Base-by-base conservation (phyloP, 2,329 filamentous ascomycete genomes). In the Trichoderma arundinaceum region DNA sequence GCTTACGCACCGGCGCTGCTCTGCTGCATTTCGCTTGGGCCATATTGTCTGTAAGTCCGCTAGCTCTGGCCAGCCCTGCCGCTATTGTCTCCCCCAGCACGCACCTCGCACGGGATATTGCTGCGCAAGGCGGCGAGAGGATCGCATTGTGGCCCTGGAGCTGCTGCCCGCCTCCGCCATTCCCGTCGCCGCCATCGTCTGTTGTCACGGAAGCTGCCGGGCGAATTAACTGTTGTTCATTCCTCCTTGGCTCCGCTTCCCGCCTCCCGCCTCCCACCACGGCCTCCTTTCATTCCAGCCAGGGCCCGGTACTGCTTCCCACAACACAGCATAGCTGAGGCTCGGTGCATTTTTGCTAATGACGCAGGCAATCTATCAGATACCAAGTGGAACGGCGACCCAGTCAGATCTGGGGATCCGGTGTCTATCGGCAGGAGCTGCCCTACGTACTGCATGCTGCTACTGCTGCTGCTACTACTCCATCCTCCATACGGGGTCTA, bases 251-350 rank as follows among this genome's bases (percentile, higher is more conserved):
- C 69, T 64, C 66, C 44, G 41, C 54, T 60, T 67, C 53, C 51
- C 64, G 41, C 59, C 67, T 67, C 53, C 51, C 64, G 41, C 59
- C 67, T 62, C 65, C 44, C 35, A 41, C 54, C 41, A 61, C 64
- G 48, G 53, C 66, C 64, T 65, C 51, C 65, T 64, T 67, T 60
- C 71, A 72, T 72, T 72, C 70, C 70, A 72, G 64, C 66, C 69
- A 63, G 68, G 66, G 63, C 58, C 60, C 38, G 43, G 61, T 59
- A 39, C 59, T 51, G 57, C 65, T 64, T 67, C 39, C 43, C 61
- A 68, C 44, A 69, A 67, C 71, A 72, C 65, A 72, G 64, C 32
- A 71, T 68, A 70, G 66, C 43, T 51, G 33, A 65, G 49, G 58
- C 64, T 64, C 62, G 63, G 56, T 35, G 38, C 48, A 17, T 35